Percentiles rank a stretch among this genome's conserved stretches.
Conservation (phyloP, 148 eudicot species). For the Fagopyrum tataricum region DNA sequence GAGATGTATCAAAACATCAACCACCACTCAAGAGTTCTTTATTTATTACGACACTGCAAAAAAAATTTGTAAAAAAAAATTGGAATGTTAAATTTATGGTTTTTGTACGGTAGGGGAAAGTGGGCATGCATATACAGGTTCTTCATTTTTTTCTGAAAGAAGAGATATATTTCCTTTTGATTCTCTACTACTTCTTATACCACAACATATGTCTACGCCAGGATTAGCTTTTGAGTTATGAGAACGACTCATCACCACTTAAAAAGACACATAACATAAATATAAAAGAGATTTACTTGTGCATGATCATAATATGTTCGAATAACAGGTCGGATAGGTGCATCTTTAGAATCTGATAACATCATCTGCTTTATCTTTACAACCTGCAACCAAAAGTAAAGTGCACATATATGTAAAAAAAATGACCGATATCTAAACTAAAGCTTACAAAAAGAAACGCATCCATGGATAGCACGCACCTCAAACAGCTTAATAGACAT, state of each 20-base stretch:
- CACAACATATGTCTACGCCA: not conserved
- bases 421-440: not conserved
- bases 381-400: conserved; percentile 29
- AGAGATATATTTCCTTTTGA: too few relatives aligned
- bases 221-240: not conserved
- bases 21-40: too few relatives aligned
- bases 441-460: not conserved
- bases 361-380: conserved; percentile 77
- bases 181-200: too few relatives aligned
- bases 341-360: conserved; percentile 69
- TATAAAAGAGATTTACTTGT: conserved; percentile 36
- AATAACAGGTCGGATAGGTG: conserved; percentile 68
- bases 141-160: too few relatives aligned
- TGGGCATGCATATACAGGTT: too few relatives aligned
- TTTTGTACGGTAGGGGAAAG: too few relatives aligned
- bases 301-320: conserved; percentile 79
- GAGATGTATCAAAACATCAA: too few relatives aligned
- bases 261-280: not conserved
- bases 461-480: conserved; percentile 26
- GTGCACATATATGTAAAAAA: not conserved
- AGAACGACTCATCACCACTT: not conserved
- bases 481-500: conserved; percentile 82
- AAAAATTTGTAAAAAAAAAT: too few relatives aligned
- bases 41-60: too few relatives aligned
- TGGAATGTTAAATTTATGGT: too few relatives aligned